Evolutionary conservation across 208 protist species (phyloP).

Genomic region (Vickermania spadyakhi): DNA sequence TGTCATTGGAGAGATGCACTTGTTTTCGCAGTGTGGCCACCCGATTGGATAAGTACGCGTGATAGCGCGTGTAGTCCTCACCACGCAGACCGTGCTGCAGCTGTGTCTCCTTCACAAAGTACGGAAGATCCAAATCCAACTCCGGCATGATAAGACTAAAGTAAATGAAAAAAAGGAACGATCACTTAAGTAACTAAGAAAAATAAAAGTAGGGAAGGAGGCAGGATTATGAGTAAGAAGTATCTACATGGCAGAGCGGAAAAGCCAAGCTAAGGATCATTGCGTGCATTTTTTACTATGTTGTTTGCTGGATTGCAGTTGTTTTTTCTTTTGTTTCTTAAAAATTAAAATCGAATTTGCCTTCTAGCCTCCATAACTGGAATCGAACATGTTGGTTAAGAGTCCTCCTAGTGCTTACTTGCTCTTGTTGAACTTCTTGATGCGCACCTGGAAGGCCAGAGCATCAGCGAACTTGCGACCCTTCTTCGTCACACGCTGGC

Average conservation of each 20-base stretch:
- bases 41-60: slow-evolving; percentile 72
- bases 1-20: slow-evolving; percentile 59
- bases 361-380: too few relatives aligned
- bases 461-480: slow-evolving; percentile 94
- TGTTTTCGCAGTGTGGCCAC: slow-evolving; percentile 63
- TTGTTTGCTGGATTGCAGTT: slow-evolving; percentile 1
- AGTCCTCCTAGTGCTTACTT: too few relatives aligned
- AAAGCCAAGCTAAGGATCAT: too few relatives aligned
- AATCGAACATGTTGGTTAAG: too few relatives aligned
- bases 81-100: slow-evolving; percentile 79
- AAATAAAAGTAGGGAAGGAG: background rate
- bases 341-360: background rate
- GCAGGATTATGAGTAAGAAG: background rate
- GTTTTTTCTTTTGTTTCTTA: slow-evolving; percentile 4
- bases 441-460: slow-evolving; percentile 89
- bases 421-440: slow-evolving; percentile 80
- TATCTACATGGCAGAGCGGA: too few relatives aligned
- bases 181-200: too few relatives aligned
- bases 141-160: background rate
- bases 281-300: slow-evolving; percentile 8
- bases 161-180: slow-evolving; percentile 3
- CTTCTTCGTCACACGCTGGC: slow-evolving; percentile 88
- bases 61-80: slow-evolving; percentile 77
- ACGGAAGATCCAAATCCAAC: slow-evolving; percentile 58
- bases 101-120: slow-evolving; percentile 79